Evolutionary conservation across 345 rosid genomes (phyloP).

Genomic region (Ceriops tagal): DNA sequence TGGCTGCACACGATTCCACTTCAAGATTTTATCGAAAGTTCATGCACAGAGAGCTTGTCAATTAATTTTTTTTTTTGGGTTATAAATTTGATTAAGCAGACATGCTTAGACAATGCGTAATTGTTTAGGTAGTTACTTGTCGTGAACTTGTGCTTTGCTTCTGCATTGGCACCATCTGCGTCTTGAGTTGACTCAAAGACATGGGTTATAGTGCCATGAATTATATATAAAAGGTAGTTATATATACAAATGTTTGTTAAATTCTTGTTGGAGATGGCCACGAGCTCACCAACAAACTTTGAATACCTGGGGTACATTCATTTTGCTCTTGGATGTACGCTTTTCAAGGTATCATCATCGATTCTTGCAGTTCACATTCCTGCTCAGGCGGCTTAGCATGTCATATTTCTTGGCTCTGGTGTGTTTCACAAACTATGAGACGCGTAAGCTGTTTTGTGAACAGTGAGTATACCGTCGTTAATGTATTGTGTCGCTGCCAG

Average conservation of each 20-base stretch:
- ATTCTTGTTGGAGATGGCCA: constrained; percentile 41
- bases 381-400: neutral
- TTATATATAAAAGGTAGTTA: neutral
- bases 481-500: neutral
- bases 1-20: constrained; percentile 13
- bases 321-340: neutral
- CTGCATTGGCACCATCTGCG: constrained; percentile 28
- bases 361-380: constrained; percentile 5
- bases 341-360: neutral
- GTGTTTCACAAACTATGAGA: too few species aligned
- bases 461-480: too few species aligned
- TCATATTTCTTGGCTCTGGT: too few species aligned
- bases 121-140: constrained; percentile 35
- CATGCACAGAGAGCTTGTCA: constrained; percentile 9
- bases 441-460: too few species aligned
- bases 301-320: constrained; percentile 21
- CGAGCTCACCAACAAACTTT: constrained; percentile 47
- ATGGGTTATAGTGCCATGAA: neutral
- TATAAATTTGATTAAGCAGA: constrained; percentile 9
- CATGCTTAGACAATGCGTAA: constrained; percentile 13
- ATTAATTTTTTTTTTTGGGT: neutral
- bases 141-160: constrained; percentile 30
- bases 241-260: constrained; percentile 28
- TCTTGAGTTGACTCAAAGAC: constrained; percentile 30
- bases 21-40: constrained; percentile 6